A percentile compares a stretch with the other conserved stretches of the same genome.
Conservation (phyloP, 768 basidiomycete genomes). For the Russula griseocarnosa region DNA sequence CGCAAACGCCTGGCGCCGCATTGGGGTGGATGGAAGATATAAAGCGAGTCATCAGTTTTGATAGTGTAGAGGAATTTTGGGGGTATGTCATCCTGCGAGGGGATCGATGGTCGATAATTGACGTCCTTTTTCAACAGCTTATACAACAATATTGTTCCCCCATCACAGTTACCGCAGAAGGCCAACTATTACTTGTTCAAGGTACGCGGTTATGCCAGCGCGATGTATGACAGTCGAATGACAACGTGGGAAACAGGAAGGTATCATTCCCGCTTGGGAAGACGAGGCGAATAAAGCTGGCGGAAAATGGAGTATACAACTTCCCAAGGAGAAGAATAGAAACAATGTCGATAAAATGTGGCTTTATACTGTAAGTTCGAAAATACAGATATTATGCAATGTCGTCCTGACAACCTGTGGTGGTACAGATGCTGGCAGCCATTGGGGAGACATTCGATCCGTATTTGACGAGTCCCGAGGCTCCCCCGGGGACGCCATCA, state of each 20-base stretch:
- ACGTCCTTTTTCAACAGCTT: conserved; percentile 45
- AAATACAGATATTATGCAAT: conserved; percentile 24
- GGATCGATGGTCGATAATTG: conserved; percentile 17
- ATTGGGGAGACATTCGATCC: conserved; percentile 99
- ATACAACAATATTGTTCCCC: conserved; percentile 97
- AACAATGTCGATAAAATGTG: conserved; percentile 88
- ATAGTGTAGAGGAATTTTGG: conserved; percentile 99
- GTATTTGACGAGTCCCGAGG: conserved; percentile 51
- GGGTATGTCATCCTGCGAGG: conserved; percentile 54
- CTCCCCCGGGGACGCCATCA: conserved; percentile 41
- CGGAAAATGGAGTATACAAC: conserved; percentile 98
- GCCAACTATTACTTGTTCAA: conserved; percentile 99
- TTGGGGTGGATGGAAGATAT: conserved; percentile 99
- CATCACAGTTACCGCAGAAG: conserved; percentile 87
- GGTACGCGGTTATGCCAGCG: conserved; percentile 42
- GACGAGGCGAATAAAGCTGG: conserved; percentile 95
- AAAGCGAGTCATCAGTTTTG: conserved; percentile 91
- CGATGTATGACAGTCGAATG: background rate
- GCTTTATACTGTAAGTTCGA: conserved; percentile 78
- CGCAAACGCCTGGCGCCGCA: conserved; percentile 72
- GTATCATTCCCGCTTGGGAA: conserved; percentile 97
- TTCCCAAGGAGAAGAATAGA: conserved; percentile 93
- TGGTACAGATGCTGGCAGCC: conserved; percentile 89
- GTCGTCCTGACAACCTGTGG: background rate
- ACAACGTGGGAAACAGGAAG: conserved; percentile 52